phyloP scores from a whole-genome alignment of 495 filamentous ascomycete species.

The Penicillium herquei region DNA sequence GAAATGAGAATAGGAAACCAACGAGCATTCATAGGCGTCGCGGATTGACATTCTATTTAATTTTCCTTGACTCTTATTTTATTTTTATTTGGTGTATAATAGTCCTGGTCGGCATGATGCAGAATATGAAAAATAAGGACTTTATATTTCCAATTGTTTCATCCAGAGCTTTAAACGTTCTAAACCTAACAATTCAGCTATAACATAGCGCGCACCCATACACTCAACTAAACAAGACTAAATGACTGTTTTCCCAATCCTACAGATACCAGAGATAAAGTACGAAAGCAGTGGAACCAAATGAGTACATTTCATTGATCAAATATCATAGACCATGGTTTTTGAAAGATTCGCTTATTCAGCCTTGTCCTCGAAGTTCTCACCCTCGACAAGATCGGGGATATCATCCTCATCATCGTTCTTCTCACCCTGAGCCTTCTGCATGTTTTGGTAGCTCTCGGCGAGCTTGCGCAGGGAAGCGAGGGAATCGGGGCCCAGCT shows the following conservation, averaged over 20 bases:
- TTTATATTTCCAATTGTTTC: too few relatives aligned
- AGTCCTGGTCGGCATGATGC: conserved; percentile 13
- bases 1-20: not conserved
- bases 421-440: conserved; percentile 88
- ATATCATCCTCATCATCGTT: conserved; percentile 83
- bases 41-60: not conserved
- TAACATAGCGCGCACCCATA: too few relatives aligned
- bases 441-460: conserved; percentile 99
- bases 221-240: too few relatives aligned
- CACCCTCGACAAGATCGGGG: conserved; percentile 90
- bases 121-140: conserved; percentile 16
- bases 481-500: conserved; percentile 97
- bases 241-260: too few relatives aligned
- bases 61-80: too few relatives aligned
- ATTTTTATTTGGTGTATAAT: conserved; percentile 20
- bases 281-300: conserved; percentile 1
- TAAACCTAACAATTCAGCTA: not conserved
- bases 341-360: conserved; percentile 58
- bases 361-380: conserved; percentile 95
- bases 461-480: conserved; percentile 96
- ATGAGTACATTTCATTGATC: conserved; percentile 30
- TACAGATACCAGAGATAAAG: not conserved
- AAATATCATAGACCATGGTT: conserved; percentile 22
- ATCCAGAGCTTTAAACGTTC: not conserved
- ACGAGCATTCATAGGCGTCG: conserved; percentile 16